Conservation (phyloP, 192 early-diverging fungal species). For the Coemansia sp. region DNA sequence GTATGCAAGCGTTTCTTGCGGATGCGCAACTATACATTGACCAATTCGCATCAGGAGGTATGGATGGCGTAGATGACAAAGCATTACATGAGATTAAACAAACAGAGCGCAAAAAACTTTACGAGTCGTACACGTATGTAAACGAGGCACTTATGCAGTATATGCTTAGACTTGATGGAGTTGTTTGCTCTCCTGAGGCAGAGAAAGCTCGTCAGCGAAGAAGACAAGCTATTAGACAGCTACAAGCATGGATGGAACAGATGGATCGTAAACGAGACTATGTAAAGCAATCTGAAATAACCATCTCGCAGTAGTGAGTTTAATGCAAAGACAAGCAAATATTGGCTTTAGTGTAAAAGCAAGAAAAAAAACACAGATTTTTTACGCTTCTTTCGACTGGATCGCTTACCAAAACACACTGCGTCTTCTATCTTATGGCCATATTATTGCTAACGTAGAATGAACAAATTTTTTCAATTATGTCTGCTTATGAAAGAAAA, state of each 20-base stretch:
- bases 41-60: constrained; percentile 37
- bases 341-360: not conserved
- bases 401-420: not conserved
- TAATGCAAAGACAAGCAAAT: not conserved
- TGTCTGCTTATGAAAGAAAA: too few species aligned
- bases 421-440: not conserved
- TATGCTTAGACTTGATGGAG: constrained; percentile 72
- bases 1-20: constrained; percentile 51
- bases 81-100: constrained; percentile 42
- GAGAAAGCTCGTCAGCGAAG: constrained; percentile 70
- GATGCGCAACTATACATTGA: constrained; percentile 52
- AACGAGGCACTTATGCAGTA: constrained; percentile 78
- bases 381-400: too few species aligned
- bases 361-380: too few species aligned
- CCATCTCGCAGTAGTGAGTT: constrained; percentile 29
- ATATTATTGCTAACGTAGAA: not conserved
- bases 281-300: constrained; percentile 58
- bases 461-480: not conserved
- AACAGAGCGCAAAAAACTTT: constrained; percentile 60
- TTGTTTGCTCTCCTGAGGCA: constrained; percentile 66
- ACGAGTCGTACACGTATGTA: constrained; percentile 64
- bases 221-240: constrained; percentile 66
- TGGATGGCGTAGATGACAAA: constrained; percentile 38
- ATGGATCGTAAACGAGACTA: constrained; percentile 69
- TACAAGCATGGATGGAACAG: constrained; percentile 74